These are phyloP conservation scores for Malania oleifera DNA, from an alignment of 164 flowering plant species.

Conservation along the genomic window DNA sequence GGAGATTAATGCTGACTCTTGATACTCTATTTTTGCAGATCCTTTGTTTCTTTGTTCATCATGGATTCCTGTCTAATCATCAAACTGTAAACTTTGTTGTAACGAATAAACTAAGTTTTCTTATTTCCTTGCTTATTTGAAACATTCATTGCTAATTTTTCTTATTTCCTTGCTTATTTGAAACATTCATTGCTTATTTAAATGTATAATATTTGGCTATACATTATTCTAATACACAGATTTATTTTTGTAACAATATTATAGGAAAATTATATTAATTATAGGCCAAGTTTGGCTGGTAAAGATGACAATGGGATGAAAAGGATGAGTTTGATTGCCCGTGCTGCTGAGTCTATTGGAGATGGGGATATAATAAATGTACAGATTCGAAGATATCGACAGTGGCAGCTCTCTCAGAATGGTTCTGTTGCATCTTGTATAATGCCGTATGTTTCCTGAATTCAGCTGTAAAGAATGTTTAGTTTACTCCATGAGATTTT, in stretches of 20 bases:
- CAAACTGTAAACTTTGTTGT: no score
- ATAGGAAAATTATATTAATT: constrained; percentile 94
- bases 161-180: no score
- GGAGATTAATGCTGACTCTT: no score
- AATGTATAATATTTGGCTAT: no score
- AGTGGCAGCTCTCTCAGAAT: constrained; percentile 89
- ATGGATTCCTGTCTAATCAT: no score
- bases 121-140: no score
- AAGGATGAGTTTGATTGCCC: constrained; percentile 78
- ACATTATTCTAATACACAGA: neutral
- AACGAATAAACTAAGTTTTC: no score
- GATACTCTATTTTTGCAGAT: no score
- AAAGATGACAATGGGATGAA: constrained; percentile 78
- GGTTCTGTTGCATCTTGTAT: constrained; percentile 67
- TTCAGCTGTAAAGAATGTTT: constrained; percentile 5
- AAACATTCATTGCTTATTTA: no score
- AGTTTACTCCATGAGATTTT: neutral
- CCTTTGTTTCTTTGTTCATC: no score
- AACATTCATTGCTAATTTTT: no score
- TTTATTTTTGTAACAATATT: constrained; percentile 3
- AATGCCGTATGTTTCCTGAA: constrained; percentile 70
- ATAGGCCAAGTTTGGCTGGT: constrained; percentile 65
- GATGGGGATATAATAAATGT: constrained; percentile 92
- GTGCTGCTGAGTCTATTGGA: constrained; percentile 93
- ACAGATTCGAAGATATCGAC: constrained; percentile 86